These are phyloP conservation scores for Talaromyces ruber DNA, from an alignment of 495 filamentous ascomycete species.

Conservation along the genomic window DNA sequence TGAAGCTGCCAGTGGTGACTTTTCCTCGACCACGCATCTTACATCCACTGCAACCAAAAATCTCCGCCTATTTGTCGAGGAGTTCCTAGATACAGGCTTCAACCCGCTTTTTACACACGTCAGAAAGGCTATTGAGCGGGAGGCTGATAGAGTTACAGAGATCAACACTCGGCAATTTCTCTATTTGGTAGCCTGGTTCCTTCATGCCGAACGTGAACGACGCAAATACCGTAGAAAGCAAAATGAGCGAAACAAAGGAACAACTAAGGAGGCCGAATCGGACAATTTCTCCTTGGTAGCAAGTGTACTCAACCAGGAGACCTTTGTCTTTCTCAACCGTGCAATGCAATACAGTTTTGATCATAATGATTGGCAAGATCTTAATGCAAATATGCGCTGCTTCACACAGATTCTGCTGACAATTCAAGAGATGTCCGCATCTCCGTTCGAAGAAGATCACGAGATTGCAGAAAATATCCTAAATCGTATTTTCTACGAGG, in stretches of 20 bases:
- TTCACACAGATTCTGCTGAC: slow-evolving; percentile 75
- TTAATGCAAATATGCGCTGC: slow-evolving; percentile 84
- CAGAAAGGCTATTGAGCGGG: slow-evolving; percentile 82
- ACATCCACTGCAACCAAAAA: slow-evolving; percentile 60
- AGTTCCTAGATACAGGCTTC: slow-evolving; percentile 92
- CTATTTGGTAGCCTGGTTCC: slow-evolving; percentile 89
- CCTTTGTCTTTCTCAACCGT: slow-evolving; percentile 77
- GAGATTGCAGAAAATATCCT: slow-evolving; percentile 98
- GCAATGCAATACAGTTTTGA: slow-evolving; percentile 71
- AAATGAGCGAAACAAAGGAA: slow-evolving; percentile 19
- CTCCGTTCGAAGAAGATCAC: slow-evolving; percentile 81
- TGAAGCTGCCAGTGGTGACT: slow-evolving; percentile 56
- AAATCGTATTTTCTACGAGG: slow-evolving; percentile 95
- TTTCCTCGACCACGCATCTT: slow-evolving; percentile 62
- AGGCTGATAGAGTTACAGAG: slow-evolving; percentile 72
- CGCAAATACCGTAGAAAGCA: slow-evolving; percentile 46
- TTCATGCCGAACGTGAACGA: slow-evolving; percentile 77
- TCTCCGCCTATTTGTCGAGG: slow-evolving; percentile 76
- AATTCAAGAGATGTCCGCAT: slow-evolving; percentile 87
- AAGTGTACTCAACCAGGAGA: slow-evolving; percentile 84
- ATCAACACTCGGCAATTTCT: slow-evolving; percentile 77
- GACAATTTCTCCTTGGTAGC: slow-evolving; percentile 82
- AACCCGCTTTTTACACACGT: slow-evolving; percentile 87
- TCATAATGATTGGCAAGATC: slow-evolving; percentile 75
- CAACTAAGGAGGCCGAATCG: slow-evolving; percentile 46